These are phyloP conservation scores for Chalaropsis thielavioides DNA, from an alignment of 2,329 filamentous ascomycete genomes.

Conservation along the genomic window DNA sequence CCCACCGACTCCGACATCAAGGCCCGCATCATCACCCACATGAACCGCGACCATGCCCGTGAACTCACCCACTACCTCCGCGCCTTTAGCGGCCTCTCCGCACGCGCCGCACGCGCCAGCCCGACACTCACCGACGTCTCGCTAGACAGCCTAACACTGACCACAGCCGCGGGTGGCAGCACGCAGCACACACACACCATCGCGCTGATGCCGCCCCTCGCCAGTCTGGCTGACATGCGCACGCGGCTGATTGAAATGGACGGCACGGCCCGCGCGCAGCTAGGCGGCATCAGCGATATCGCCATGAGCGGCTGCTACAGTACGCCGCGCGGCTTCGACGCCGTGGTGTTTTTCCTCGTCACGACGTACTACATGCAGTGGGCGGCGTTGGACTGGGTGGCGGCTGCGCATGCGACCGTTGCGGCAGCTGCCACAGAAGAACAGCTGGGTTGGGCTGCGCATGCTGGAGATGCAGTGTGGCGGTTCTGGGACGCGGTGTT, in stretches of 20 bases:
- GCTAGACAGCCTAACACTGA: constrained; percentile 48
- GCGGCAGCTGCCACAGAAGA: background rate
- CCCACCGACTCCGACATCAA: constrained; percentile 23
- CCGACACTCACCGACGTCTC: constrained; percentile 6
- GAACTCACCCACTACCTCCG: constrained; percentile 53
- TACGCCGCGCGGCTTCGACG: constrained; percentile 25
- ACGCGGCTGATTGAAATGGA: constrained; percentile 58
- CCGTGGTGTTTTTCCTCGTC: constrained; percentile 34
- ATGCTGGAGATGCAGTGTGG: constrained; percentile 37
- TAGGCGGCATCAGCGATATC: constrained; percentile 44
- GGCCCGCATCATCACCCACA: constrained; percentile 50
- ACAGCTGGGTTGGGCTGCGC: constrained; percentile 26
- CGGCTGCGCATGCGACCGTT: background rate
- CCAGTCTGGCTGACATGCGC: constrained; percentile 51
- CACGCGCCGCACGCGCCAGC: background rate
- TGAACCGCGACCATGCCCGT: constrained; percentile 69
- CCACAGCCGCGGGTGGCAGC: constrained; percentile 29
- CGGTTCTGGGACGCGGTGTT: constrained; percentile 35
- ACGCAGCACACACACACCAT: constrained; percentile 35
- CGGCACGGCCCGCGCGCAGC: constrained; percentile 37
- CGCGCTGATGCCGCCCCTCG: constrained; percentile 55
- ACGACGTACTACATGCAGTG: constrained; percentile 34
- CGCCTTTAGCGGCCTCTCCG: constrained; percentile 1
- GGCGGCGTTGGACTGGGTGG: constrained; percentile 9
- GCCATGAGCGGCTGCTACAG: constrained; percentile 28